Evolutionary conservation across 139 green algal genomes (phyloP).

Genomic region (Eudorina sp.): DNA sequence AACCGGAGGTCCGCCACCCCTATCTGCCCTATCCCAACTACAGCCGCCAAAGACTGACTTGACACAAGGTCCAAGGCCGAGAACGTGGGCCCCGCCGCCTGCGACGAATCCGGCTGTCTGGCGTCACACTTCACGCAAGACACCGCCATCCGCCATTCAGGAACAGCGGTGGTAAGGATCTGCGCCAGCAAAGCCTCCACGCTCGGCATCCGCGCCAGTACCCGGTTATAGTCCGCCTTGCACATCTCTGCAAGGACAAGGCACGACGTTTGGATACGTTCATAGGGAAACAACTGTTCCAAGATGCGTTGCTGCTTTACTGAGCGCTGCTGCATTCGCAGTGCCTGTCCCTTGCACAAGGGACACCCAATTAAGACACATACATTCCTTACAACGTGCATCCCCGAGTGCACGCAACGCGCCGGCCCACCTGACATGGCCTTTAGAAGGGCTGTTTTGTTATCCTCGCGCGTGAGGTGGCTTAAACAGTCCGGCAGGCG

Average conservation of each 20-base stretch:
- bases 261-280: too few species aligned
- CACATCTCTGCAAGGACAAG: slow-evolving; percentile 30
- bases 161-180: slow-evolving; percentile 25
- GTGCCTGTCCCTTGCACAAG: too few species aligned
- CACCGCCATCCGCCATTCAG: slow-evolving; percentile 42
- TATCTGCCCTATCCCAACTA: too few species aligned
- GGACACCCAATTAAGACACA: too few species aligned
- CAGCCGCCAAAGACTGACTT: background rate
- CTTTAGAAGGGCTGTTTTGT: background rate
- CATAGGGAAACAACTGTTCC: too few species aligned
- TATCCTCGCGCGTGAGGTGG: background rate
- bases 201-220: slow-evolving; percentile 29
- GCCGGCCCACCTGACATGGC: slow-evolving; percentile 11
- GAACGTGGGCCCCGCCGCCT: background rate
- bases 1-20: too few species aligned
- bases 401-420: too few species aligned
- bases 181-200: slow-evolving; percentile 48
- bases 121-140: background rate
- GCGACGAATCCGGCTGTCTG: background rate
- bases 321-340: too few species aligned
- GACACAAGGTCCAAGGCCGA: background rate
- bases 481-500: slow-evolving; percentile 31
- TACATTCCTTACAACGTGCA: too few species aligned
- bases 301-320: too few species aligned
- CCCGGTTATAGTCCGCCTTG: slow-evolving; percentile 35